Evolutionary conservation across 176 grass and related monocot genomes (phyloP).

Genomic region (Juncus inflexus): DNA sequence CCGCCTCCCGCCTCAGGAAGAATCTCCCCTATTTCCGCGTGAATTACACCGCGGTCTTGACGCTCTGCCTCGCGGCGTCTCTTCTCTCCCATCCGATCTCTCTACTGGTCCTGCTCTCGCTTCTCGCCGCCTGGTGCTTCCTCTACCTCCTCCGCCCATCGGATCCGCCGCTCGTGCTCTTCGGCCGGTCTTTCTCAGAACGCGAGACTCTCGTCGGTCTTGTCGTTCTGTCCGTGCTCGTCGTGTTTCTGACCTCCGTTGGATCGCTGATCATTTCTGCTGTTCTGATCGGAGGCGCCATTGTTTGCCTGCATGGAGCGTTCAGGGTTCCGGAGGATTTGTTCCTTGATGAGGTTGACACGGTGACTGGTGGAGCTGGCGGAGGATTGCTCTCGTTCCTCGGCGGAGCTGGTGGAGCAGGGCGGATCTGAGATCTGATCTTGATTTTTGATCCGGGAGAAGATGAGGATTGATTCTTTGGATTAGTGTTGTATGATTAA

Average conservation of each 20-base stretch:
- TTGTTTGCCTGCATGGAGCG: slow-evolving; percentile 63
- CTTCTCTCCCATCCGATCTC: slow-evolving; percentile 78
- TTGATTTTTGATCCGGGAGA: neutral
- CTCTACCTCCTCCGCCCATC: slow-evolving; percentile 77
- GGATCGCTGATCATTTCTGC: slow-evolving; percentile 86
- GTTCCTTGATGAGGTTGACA: slow-evolving; percentile 70
- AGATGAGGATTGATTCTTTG: slow-evolving; percentile 11
- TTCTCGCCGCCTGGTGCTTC: slow-evolving; percentile 87
- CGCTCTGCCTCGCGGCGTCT: slow-evolving; percentile 58
- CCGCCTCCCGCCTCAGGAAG: slow-evolving; percentile 71
- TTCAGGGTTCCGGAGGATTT: slow-evolving; percentile 76
- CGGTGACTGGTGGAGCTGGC: slow-evolving; percentile 33
- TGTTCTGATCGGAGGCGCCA: slow-evolving; percentile 48
- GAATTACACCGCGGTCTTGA: slow-evolving; percentile 84
- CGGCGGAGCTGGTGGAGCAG: slow-evolving; percentile 24
- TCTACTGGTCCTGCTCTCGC: slow-evolving; percentile 50
- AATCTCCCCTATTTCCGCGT: slow-evolving; percentile 90
- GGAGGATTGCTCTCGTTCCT: slow-evolving; percentile 71
- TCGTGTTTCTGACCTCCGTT: slow-evolving; percentile 78
- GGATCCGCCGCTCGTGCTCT: slow-evolving; percentile 80
- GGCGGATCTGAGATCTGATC: slow-evolving; percentile 16
- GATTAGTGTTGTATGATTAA: neutral
- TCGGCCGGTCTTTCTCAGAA: slow-evolving; percentile 83
- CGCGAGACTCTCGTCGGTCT: slow-evolving; percentile 78
- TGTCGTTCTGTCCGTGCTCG: slow-evolving; percentile 52